phyloP scores from a whole-genome alignment of 148 eudicot genomes.

The Camellia lanceoleosa region DNA sequence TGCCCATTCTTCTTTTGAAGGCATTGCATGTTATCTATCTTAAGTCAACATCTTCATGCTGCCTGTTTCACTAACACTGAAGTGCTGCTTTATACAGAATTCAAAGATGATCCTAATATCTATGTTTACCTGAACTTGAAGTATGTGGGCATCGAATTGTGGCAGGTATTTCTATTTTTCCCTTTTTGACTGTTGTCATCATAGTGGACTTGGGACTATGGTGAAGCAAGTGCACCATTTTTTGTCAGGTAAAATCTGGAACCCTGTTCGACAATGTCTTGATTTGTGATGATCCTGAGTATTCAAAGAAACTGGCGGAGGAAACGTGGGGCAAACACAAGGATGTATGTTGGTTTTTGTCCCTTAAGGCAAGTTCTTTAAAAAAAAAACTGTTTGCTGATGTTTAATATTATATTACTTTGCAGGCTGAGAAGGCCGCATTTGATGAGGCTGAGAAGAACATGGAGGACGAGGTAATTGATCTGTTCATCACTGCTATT shows the following conservation, averaged over 20 bases:
- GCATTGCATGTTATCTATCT: neutral
- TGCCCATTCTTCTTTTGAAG: conserved; percentile 14
- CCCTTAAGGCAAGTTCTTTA: neutral
- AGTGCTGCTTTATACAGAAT: conserved; percentile 42
- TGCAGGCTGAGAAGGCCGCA: conserved; percentile 91
- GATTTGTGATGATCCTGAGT: conserved; percentile 84
- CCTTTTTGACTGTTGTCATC: neutral
- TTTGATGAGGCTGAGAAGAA: conserved; percentile 93
- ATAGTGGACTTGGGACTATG: neutral
- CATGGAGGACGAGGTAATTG: conserved; percentile 65
- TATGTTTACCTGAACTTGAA: conserved; percentile 78
- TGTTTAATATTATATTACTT: neutral
- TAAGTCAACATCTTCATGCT: neutral
- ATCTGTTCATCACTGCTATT: neutral
- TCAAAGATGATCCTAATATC: conserved; percentile 89
- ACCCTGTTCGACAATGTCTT: conserved; percentile 94
- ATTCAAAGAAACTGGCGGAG: conserved; percentile 77
- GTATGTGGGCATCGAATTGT: conserved; percentile 92
- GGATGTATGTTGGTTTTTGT: conserved; percentile 55
- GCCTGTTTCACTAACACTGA: neutral
- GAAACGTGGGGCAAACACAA: conserved; percentile 97
- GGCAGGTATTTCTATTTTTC: conserved; percentile 63
- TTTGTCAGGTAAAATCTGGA: conserved; percentile 85
- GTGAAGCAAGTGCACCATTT: neutral
- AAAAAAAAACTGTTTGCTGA: conserved; percentile 9